phyloP scores from a whole-genome alignment of 352 stramenopile species.

The Pythium plurisporium region DNA sequence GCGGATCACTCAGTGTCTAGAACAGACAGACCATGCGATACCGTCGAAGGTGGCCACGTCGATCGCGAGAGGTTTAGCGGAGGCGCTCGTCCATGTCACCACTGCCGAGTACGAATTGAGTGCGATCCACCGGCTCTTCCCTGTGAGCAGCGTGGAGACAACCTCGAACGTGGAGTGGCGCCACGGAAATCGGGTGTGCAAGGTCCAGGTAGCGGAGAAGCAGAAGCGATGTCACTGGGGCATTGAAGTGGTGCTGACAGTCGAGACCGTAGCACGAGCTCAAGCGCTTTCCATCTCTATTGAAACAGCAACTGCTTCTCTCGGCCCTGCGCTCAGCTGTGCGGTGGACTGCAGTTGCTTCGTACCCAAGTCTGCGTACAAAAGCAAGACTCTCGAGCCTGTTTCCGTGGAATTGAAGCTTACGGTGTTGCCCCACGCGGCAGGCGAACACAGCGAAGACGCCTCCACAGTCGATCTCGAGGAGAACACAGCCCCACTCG shows the following conservation, averaged over 20 bases:
- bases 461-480: not conserved
- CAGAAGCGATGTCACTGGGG: conserved; percentile 33
- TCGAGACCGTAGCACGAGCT: conserved; percentile 14
- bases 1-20: not conserved
- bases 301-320: not conserved
- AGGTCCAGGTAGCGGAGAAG: conserved; percentile 27
- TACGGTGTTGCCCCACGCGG: not conserved
- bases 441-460: not conserved
- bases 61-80: not conserved
- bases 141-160: not conserved
- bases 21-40: not conserved
- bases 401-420: not conserved
- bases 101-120: not conserved
- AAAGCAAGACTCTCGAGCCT: not conserved
- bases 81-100: not conserved
- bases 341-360: conserved; percentile 19
- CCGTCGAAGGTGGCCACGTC: not conserved
- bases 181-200: conserved; percentile 26
- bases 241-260: conserved; percentile 20
- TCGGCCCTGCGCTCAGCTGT: conserved; percentile 11
- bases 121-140: conserved; percentile 21
- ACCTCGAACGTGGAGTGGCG: conserved; percentile 22
- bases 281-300: not conserved
- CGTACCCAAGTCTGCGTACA: conserved; percentile 34
- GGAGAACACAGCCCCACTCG: not conserved